phyloP scores from a whole-genome alignment of 148 eudicot species.

The Selenicereus undatus region DNA sequence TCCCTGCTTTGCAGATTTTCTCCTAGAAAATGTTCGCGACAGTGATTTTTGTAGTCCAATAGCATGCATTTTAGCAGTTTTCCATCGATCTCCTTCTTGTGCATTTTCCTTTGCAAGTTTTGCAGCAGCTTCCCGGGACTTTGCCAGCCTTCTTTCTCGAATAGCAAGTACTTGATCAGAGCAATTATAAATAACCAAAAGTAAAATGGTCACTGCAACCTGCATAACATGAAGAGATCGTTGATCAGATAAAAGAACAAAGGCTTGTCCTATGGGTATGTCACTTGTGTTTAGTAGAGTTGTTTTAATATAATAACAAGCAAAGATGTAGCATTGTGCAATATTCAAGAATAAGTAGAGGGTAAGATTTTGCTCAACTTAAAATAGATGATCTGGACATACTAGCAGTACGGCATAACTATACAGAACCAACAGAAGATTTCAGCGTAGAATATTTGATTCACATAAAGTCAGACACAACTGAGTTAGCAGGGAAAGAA shows the following conservation, averaged over 20 bases:
- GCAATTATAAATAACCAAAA: conserved; percentile 76
- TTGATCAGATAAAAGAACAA: background rate
- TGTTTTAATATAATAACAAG: too few relatives aligned
- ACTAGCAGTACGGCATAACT: too few relatives aligned
- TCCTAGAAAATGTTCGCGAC: conserved; percentile 69
- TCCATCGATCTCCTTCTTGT: conserved; percentile 56
- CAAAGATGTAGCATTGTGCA: too few relatives aligned
- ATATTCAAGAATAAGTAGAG: too few relatives aligned
- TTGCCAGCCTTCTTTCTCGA: conserved; percentile 63
- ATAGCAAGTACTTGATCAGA: conserved; percentile 67
- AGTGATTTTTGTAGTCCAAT: conserved; percentile 42
- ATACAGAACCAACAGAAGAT: too few relatives aligned
- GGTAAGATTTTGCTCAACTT: too few relatives aligned
- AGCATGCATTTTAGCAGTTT: conserved; percentile 51
- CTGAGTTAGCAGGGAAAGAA: too few relatives aligned
- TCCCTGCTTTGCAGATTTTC: conserved; percentile 32
- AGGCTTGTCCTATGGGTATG: background rate
- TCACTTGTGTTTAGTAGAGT: background rate
- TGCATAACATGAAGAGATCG: conserved; percentile 21
- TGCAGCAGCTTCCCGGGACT: conserved; percentile 76
- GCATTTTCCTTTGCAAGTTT: conserved; percentile 58
- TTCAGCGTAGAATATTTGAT: too few relatives aligned
- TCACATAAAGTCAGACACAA: too few relatives aligned
- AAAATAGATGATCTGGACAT: too few relatives aligned
- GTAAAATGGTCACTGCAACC: conserved; percentile 65